Evolutionary conservation across 176 grass and related monocot species (phyloP), one percentile per base, ranked within the genome.

Genomic region (Oryza rufipogon): DNA sequence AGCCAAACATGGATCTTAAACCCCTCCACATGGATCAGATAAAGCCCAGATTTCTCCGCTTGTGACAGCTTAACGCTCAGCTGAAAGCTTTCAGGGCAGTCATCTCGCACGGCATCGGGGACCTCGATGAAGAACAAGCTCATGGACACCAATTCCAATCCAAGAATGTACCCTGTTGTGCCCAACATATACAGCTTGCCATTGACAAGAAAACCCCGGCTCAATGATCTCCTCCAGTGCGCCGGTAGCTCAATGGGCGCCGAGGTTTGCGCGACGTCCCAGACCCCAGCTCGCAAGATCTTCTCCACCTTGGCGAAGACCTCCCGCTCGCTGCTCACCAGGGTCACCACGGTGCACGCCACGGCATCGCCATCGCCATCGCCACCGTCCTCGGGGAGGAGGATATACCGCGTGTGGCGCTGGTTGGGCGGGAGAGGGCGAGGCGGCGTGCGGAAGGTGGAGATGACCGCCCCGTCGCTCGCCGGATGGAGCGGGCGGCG

Each of bases 401-500:
- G 70, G 34, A 80, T 20, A 75, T 52, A 49, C 10, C 25, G 14
- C 47, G 25, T 19, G 2, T 75, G 28, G 47, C 46, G 72, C 2
- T 54, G 4, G 15, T 33, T 49, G 23, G 28, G 44, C 6, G 45
- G 6, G 23, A 74, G 52, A 20, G 17, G 52, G 3, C 3, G 16
- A 17, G 54, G 4, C 7, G 45, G 28, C 13, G 28, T 52, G 3
- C 46, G 72, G 14, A 9, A 51, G 14, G 47, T 54, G 16, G 72
- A 47, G 26, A 75, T 23, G 3, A 54, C 46, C 2, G 7, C 47
- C 17, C 72, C 26, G 47, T 75, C 47, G 26, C 26, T 54, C 0
- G 72, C 25, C 7, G 70, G 60, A 70, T 61, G 73, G 45, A 86
- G 45, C 46, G 84, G 84, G 46, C 84, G 51, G 84, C 84, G 79